These are phyloP conservation scores for Cinnamomum micranthum DNA, from an alignment of 164 flowering plant genomes.

Conservation along the genomic window DNA sequence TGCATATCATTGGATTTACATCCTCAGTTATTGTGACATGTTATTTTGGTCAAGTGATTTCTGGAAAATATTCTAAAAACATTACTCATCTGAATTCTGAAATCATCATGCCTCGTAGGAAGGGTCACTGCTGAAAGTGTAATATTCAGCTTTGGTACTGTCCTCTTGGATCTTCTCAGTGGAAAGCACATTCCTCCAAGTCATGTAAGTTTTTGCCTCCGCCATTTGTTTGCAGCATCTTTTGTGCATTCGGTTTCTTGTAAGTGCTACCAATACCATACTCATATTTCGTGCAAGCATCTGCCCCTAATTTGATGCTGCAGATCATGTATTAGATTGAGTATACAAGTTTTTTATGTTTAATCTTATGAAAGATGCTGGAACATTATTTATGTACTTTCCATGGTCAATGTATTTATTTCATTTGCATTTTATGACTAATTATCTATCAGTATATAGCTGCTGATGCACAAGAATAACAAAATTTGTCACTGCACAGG, in stretches of 20 bases:
- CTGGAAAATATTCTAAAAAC: not conserved
- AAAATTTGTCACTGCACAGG: too few relatives aligned
- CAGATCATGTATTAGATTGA: too few relatives aligned
- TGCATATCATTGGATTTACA: too few relatives aligned
- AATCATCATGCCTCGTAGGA: conserved; percentile 39
- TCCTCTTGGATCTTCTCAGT: conserved; percentile 92
- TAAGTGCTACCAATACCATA: not conserved
- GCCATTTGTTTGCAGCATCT: too few relatives aligned
- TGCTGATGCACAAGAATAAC: too few relatives aligned
- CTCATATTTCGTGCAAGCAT: not conserved
- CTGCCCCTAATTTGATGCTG: not conserved
- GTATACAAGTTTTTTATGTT: too few relatives aligned
- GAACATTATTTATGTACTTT: too few relatives aligned
- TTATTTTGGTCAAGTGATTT: not conserved
- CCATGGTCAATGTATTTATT: too few relatives aligned
- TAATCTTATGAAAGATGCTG: too few relatives aligned
- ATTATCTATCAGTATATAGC: too few relatives aligned
- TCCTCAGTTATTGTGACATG: not conserved
- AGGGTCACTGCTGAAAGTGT: conserved; percentile 96
- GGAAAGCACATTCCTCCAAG: conserved; percentile 98
- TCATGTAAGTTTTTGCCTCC: conserved; percentile 56
- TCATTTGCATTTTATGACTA: too few relatives aligned
- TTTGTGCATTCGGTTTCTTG: not conserved
- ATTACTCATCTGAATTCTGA: not conserved
- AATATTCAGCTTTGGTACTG: conserved; percentile 91